Conservation (phyloP, 2,329 filamentous ascomycete species). For the Talaromyces sp. region DNA sequence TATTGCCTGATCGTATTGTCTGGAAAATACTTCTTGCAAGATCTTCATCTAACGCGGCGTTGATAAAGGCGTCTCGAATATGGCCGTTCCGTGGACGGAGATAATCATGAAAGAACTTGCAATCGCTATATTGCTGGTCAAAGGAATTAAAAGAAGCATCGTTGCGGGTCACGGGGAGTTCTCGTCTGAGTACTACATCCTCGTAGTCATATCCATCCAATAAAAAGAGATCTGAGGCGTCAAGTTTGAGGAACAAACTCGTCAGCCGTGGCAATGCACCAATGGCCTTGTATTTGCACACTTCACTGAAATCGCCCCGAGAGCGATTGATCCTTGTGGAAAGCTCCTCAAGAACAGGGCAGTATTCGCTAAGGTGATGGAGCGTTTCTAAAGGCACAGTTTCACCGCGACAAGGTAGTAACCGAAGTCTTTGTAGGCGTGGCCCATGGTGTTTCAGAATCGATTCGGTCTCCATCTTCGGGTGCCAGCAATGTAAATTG, state of each 20-base stretch:
- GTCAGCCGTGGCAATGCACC: background rate
- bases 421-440: background rate
- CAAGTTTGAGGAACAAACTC: background rate
- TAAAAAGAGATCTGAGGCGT: background rate
- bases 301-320: background rate
- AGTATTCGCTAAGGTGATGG: background rate
- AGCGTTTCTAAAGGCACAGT: background rate
- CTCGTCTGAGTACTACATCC: background rate
- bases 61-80: slow-evolving; percentile 1
- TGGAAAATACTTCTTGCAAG: background rate
- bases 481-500: background rate
- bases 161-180: background rate
- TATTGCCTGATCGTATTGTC: background rate
- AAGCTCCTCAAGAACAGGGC: background rate
- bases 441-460: background rate
- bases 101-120: background rate
- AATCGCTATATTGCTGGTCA: background rate
- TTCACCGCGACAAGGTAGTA: background rate
- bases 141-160: background rate
- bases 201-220: background rate
- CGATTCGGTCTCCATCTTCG: background rate
- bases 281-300: background rate
- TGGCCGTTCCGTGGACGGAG: background rate
- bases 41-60: background rate
- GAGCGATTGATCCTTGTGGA: background rate